Base-by-base conservation (phyloP, 2,329 filamentous ascomycete species). In the Ophiocordyceps camponoti-saundersi region DNA sequence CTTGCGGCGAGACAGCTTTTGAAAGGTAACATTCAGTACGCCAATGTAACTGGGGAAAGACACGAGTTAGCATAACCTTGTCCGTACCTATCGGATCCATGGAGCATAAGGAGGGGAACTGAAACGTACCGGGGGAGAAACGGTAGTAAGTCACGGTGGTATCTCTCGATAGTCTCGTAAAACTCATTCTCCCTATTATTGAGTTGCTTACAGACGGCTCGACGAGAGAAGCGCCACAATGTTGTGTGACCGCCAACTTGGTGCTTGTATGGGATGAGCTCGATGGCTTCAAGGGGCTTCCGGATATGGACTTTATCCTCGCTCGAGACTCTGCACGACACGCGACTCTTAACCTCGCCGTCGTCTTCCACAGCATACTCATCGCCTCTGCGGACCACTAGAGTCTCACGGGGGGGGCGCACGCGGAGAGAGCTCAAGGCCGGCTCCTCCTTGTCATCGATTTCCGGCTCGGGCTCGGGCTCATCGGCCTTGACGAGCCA, bases 131-230 rank as follows among this genome's bases (percentile, higher is more conserved):
- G 87, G 53, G 92, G 92, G 52, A 98, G 72, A 60, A 96, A 98
- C 41, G 84, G 79, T 49, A 98, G 69, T 57, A 98, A 73, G 59
- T 95, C 84, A 52, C 88, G 85, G 63, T 98, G 90, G 54, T 86
- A 79, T 57, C 79, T 80, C 68, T 98, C 92, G 56, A 96, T 86
- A 47, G 82, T 92, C 65, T 98, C 92, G 63, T 98, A 98, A 61
- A 98, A 98, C 65, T 95, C 87, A 64, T 98, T 98, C 61, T 98
- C 92, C 57, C 90, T 78, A 61, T 95, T 98, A 63, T 95, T 98
- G 58, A 98, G 75, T 65, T 95, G 88, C 65, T 98, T 98, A 72
- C 92, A 98, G 12, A 98, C 89, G 48, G 92, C 92, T 56, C 89
- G 79, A 53, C 87, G 81, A 18, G 92, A 96, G 60, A 98, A 96